Conservation (phyloP, 768 basidiomycete genomes). For the Tubosaeta sp. region DNA sequence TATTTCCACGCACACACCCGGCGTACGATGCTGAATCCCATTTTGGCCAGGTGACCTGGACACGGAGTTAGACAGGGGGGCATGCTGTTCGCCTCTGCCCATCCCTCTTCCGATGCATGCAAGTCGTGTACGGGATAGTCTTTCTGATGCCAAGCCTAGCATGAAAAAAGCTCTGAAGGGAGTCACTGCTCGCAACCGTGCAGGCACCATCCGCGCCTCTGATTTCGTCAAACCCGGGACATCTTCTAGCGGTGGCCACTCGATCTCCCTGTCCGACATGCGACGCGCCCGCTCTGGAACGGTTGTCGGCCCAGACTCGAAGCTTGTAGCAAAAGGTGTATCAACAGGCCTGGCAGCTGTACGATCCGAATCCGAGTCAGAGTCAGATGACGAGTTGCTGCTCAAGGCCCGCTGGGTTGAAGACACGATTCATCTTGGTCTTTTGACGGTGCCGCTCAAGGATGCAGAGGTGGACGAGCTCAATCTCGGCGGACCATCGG, state of each 20-base stretch:
- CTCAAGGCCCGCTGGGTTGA: constrained; percentile 19
- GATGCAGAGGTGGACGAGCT: constrained; percentile 24
- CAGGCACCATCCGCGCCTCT: constrained; percentile 49
- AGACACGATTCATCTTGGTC: constrained; percentile 20
- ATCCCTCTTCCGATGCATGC: constrained; percentile 11
- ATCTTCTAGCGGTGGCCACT: neutral
- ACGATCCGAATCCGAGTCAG: constrained; percentile 9
- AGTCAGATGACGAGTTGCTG: constrained; percentile 24
- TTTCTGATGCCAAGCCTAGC: neutral
- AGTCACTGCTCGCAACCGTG: constrained; percentile 34
- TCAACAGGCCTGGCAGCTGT: neutral
- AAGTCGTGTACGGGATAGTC: constrained; percentile 20
- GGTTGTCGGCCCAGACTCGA: constrained; percentile 33
- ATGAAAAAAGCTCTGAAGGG: constrained; percentile 11
- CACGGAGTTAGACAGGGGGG: constrained; percentile 9
- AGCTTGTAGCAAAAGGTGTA: constrained; percentile 10
- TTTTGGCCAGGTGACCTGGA: constrained; percentile 11
- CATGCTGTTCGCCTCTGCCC: neutral
- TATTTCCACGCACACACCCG: neutral
- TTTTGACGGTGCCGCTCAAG: neutral
- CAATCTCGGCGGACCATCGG: constrained; percentile 18
- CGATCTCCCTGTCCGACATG: constrained; percentile 14
- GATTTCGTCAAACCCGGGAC: constrained; percentile 30
- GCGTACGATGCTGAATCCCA: neutral
- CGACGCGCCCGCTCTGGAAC: constrained; percentile 50